These are phyloP conservation scores for Rutstroemia sydowiana DNA, from an alignment of 2,329 filamentous ascomycete species.

Conservation along the genomic window DNA sequence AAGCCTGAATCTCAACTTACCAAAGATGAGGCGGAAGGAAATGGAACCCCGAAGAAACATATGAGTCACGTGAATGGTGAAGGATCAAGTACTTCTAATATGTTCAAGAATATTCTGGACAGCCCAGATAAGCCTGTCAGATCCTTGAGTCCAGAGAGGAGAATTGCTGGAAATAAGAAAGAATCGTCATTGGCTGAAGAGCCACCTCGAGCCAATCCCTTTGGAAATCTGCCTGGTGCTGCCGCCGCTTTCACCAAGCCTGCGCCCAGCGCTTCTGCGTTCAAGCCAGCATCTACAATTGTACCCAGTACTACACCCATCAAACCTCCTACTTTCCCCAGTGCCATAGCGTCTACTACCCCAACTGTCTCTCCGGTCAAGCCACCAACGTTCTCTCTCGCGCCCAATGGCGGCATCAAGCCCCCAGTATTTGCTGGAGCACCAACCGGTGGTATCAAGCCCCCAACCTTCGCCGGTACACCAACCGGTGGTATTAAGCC, in stretches of 20 bases:
- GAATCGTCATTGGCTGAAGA: conserved; percentile 10
- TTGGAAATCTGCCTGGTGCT: conserved; percentile 20
- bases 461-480: conserved; percentile 20
- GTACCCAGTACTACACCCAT: neutral
- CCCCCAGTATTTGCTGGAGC: conserved; percentile 2
- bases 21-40: conserved; percentile 20
- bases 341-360: neutral
- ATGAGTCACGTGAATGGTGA: conserved; percentile 17
- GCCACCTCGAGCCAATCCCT: conserved; percentile 24
- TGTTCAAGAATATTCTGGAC: conserved; percentile 28
- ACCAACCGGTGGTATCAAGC: conserved; percentile 15
- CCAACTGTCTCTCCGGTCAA: neutral
- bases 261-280: conserved; percentile 3
- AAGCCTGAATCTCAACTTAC: conserved; percentile 27
- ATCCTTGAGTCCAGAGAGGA: neutral
- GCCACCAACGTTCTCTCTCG: neutral
- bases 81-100: conserved; percentile 28
- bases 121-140: conserved; percentile 17
- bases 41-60: conserved; percentile 15
- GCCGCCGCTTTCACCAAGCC: conserved; percentile 11
- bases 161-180: conserved; percentile 1
- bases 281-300: neutral
- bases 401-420: conserved; percentile 1
- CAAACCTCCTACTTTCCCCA: conserved; percentile 5
- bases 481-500: conserved; percentile 16